Evolutionary conservation across 1,139 yeast species (phyloP).

Genomic region (Zygoascus hellenicus): DNA sequence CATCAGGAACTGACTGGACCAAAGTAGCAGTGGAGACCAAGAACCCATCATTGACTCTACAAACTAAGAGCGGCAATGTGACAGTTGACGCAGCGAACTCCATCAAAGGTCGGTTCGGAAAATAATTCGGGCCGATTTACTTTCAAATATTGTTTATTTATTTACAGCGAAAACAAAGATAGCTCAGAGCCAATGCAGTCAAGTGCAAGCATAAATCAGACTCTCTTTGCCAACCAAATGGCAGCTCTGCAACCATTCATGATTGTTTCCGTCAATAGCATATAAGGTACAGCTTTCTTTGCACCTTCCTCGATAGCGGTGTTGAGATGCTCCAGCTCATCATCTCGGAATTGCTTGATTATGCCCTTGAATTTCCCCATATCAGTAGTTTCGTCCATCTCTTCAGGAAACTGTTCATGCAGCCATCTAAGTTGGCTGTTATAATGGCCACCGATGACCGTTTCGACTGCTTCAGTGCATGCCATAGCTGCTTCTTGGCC

Average conservation of each 20-base stretch:
- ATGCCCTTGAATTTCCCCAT: conserved; percentile 51
- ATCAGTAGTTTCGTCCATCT: conserved; percentile 43
- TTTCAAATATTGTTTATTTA: too few species aligned
- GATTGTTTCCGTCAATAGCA: conserved; percentile 79
- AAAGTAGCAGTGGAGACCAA: not conserved
- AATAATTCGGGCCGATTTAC: too few species aligned
- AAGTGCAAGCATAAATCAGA: conserved; percentile 33
- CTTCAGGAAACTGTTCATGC: conserved; percentile 35
- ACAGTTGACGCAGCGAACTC: conserved; percentile 8
- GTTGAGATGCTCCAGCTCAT: conserved; percentile 90
- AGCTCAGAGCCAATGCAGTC: too few species aligned
- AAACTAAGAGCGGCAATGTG: not conserved
- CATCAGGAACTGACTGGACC: not conserved
- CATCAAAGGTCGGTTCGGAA: conserved; percentile 11
- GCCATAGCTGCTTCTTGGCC: conserved; percentile 99
- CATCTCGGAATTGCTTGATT: conserved; percentile 81
- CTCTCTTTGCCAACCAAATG: conserved; percentile 86
- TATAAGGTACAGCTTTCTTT: conserved; percentile 86
- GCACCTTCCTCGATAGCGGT: conserved; percentile 93
- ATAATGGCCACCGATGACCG: conserved; percentile 95
- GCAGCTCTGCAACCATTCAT: conserved; percentile 79
- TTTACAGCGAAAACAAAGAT: too few species aligned
- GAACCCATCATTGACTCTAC: not conserved
- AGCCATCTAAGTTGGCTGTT: conserved; percentile 81
- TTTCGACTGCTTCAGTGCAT: conserved; percentile 97